Conservation (phyloP, 2,329 filamentous ascomycete species). For the Biscogniauxia marginata region DNA sequence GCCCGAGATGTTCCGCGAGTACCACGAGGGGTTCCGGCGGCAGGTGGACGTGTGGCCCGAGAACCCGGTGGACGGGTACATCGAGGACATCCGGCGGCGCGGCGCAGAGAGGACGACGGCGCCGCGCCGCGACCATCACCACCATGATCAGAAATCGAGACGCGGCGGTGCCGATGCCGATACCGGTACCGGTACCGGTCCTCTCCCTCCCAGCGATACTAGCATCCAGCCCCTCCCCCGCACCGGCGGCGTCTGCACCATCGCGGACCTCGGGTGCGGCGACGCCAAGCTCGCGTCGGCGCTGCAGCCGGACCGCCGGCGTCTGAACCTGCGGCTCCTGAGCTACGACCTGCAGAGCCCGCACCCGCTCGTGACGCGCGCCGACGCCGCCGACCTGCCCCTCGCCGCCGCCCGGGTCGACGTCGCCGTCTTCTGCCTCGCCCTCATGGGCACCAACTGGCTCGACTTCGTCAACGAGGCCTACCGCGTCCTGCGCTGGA, state of each 20-base stretch:
- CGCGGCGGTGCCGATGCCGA: background rate
- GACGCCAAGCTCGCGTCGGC: slow-evolving; percentile 78
- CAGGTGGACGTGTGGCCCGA: slow-evolving; percentile 96
- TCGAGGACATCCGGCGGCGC: slow-evolving; percentile 67
- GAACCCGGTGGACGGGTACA: slow-evolving; percentile 90
- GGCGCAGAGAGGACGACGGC: slow-evolving; percentile 53
- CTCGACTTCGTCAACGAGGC: slow-evolving; percentile 94
- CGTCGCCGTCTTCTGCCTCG: slow-evolving; percentile 90
- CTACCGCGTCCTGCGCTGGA: slow-evolving; percentile 85
- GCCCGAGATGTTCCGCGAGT: slow-evolving; percentile 93
- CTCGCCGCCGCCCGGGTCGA: slow-evolving; percentile 74
- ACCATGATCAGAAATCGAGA: slow-evolving; percentile 18
- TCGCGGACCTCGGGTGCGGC: slow-evolving; percentile 92
- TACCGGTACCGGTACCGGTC: background rate
- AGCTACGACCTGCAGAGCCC: slow-evolving; percentile 87
- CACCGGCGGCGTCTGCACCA: slow-evolving; percentile 68
- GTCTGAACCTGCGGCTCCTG: slow-evolving; percentile 70
- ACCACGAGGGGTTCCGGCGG: slow-evolving; percentile 92
- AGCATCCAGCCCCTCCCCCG: slow-evolving; percentile 62
- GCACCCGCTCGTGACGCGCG: slow-evolving; percentile 73
- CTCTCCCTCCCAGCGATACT: slow-evolving; percentile 16
- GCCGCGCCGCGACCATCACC: no score
- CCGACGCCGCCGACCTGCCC: slow-evolving; percentile 85
- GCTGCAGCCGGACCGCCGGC: slow-evolving; percentile 61
- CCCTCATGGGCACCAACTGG: slow-evolving; percentile 99